Conservation (phyloP, 2,329 filamentous ascomycete genomes). For the Ascochyta fabae region DNA sequence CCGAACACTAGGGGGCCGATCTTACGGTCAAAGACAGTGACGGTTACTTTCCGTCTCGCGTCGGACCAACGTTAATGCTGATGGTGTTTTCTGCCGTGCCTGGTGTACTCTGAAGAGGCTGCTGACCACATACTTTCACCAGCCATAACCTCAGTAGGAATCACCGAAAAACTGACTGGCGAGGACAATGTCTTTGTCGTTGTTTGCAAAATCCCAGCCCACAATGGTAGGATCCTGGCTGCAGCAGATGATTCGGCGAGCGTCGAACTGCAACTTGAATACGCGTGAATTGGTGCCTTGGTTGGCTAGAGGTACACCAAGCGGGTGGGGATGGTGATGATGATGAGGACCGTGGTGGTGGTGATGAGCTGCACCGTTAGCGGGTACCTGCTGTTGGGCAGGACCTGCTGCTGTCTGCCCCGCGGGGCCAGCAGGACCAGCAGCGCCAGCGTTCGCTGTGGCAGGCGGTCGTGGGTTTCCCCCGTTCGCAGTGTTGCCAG, state of each 20-base stretch:
- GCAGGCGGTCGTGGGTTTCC: slow-evolving; percentile 13
- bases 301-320: slow-evolving; percentile 31
- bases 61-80: neutral
- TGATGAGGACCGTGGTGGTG: slow-evolving; percentile 39
- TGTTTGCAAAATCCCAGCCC: slow-evolving; percentile 96
- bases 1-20: too few relatives aligned
- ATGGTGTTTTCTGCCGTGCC: neutral
- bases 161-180: slow-evolving; percentile 78
- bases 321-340: slow-evolving; percentile 41
- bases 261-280: slow-evolving; percentile 97
- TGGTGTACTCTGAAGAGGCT: neutral
- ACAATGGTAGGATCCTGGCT: slow-evolving; percentile 91
- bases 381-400: slow-evolving; percentile 21
- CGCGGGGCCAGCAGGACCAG: slow-evolving; percentile 1
- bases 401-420: slow-evolving; percentile 18
- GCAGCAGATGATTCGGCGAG: slow-evolving; percentile 90
- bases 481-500: slow-evolving; percentile 17
- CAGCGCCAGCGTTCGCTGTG: slow-evolving; percentile 6
- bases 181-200: slow-evolving; percentile 78
- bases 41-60: neutral
- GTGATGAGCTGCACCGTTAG: slow-evolving; percentile 28
- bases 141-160: slow-evolving; percentile 24
- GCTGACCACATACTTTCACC: neutral
- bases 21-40: neutral
- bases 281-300: slow-evolving; percentile 66